A percentile compares a stretch with the other conserved stretches of the same genome.
Evolutionary conservation across 768 basidiomycete species (phyloP).

Genomic region (Imleria badia): DNA sequence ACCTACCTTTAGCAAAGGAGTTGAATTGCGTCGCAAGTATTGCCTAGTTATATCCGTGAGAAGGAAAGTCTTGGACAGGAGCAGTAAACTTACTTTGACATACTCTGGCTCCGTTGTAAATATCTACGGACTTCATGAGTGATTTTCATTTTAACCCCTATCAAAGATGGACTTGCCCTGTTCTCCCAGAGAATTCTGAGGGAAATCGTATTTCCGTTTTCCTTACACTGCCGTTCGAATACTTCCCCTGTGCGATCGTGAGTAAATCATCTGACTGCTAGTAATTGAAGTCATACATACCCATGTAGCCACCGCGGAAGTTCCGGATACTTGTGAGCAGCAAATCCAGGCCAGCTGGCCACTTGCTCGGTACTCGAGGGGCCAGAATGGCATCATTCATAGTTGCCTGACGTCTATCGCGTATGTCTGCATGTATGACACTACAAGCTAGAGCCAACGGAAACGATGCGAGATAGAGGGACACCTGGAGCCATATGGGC

Average conservation of each 20-base stretch:
- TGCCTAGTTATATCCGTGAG: conserved; percentile 26
- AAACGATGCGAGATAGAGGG: conserved; percentile 24
- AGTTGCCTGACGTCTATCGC: conserved; percentile 13
- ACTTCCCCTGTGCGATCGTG: conserved; percentile 27
- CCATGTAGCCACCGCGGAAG: conserved; percentile 28
- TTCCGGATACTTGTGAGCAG: conserved; percentile 24
- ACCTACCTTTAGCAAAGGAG: conserved; percentile 41
- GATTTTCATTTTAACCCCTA: neutral
- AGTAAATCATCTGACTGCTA: neutral
- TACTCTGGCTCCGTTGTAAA: conserved; percentile 50
- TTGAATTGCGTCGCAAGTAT: conserved; percentile 47
- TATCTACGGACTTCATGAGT: conserved; percentile 29
- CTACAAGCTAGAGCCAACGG: conserved; percentile 18
- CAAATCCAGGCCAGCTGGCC: conserved; percentile 39
- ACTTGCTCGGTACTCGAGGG: conserved; percentile 33
- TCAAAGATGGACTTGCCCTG: conserved; percentile 28
- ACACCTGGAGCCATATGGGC: conserved; percentile 16
- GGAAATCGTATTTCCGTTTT: conserved; percentile 34
- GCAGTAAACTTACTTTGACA: conserved; percentile 34
- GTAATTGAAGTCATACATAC: conserved; percentile 16
- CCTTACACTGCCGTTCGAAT: conserved; percentile 20
- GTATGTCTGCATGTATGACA: conserved; percentile 12
- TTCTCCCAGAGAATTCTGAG: conserved; percentile 38
- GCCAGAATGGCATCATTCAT: conserved; percentile 32
- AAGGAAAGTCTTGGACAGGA: neutral